Evolutionary conservation across 2,329 filamentous ascomycete species (phyloP).

Genomic region (Decorospora gaudefroyi): DNA sequence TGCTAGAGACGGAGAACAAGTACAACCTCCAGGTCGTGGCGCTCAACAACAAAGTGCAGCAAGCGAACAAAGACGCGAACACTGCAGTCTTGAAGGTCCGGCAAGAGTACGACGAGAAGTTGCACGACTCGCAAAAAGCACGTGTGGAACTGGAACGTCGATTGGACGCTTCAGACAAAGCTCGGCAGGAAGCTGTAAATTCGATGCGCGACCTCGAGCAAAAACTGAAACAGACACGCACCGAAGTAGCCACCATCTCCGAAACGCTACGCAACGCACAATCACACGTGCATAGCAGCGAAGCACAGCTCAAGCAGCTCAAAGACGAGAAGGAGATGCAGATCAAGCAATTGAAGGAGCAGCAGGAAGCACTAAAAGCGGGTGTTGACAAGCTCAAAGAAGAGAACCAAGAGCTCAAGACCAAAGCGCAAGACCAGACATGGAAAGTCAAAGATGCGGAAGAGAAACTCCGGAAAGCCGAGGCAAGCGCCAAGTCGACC

Average conservation of each 20-base stretch:
- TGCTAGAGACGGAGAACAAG: constrained; percentile 54
- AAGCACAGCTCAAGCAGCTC: constrained; percentile 38
- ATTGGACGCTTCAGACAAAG: constrained; percentile 32
- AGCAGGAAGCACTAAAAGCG: constrained; percentile 25
- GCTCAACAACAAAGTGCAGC: constrained; percentile 45
- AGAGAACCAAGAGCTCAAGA: constrained; percentile 31
- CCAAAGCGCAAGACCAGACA: constrained; percentile 51
- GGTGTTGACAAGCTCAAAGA: constrained; percentile 19
- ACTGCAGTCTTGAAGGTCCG: constrained; percentile 34
- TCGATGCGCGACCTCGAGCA: constrained; percentile 36
- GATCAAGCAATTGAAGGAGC: constrained; percentile 2
- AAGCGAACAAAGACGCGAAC: constrained; percentile 36
- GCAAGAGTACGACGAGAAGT: constrained; percentile 44
- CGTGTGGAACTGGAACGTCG: constrained; percentile 36
- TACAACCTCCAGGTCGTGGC: constrained; percentile 50
- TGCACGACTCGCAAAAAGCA: constrained; percentile 32
- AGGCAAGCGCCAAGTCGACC: constrained; percentile 9
- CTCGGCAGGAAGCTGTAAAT: constrained; percentile 33
- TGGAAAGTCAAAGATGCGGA: constrained; percentile 55
- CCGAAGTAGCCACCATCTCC: constrained; percentile 31
- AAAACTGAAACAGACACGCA: constrained; percentile 29
- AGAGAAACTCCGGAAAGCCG: constrained; percentile 49
- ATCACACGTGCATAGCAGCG: constrained; percentile 29
- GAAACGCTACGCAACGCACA: constrained; percentile 34
- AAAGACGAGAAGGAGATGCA: neutral